Evolutionary conservation across 306 rosid genomes (phyloP).

Genomic region (Dalbergia cochinchinensis): DNA sequence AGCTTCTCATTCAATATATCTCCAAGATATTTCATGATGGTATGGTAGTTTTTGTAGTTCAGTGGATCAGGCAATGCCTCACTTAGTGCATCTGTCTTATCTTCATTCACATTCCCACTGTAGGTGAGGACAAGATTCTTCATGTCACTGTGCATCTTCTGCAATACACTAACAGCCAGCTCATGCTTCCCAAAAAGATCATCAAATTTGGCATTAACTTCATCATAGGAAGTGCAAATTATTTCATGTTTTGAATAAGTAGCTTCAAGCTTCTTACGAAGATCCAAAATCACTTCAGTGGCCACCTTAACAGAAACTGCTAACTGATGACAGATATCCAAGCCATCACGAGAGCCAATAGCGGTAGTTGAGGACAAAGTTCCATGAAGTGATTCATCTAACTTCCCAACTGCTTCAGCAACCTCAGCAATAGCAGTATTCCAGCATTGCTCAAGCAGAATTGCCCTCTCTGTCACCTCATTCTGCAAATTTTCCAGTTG

Average conservation of each 20-base stretch:
- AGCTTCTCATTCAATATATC: conserved; percentile 56
- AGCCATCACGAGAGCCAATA: conserved; percentile 40
- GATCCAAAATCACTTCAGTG: conserved; percentile 67
- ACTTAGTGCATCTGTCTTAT: conserved; percentile 49
- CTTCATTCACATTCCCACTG: conserved; percentile 60
- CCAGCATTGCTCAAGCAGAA: conserved; percentile 74
- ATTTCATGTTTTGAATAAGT: conserved; percentile 59
- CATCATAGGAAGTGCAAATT: conserved; percentile 56
- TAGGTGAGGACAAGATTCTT: conserved; percentile 55
- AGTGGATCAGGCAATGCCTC: conserved; percentile 66
- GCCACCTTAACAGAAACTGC: conserved; percentile 69
- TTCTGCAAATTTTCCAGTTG: conserved; percentile 71
- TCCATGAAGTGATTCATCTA: conserved; percentile 63
- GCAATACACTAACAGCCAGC: conserved; percentile 59
- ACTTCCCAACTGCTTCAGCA: conserved; percentile 66
- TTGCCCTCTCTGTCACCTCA: conserved; percentile 65
- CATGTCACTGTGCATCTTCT: conserved; percentile 60
- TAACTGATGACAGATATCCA: conserved; percentile 47
- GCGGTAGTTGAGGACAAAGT: conserved; percentile 41
- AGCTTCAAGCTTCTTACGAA: conserved; percentile 70
- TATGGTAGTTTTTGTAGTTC: conserved; percentile 63
- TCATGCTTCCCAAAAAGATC: conserved; percentile 73
- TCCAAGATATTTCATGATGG: conserved; percentile 64
- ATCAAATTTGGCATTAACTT: conserved; percentile 62
- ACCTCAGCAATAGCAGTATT: conserved; percentile 57